Conservation (phyloP, 768 basidiomycete genomes). For the Xerocomellus intermedius region DNA sequence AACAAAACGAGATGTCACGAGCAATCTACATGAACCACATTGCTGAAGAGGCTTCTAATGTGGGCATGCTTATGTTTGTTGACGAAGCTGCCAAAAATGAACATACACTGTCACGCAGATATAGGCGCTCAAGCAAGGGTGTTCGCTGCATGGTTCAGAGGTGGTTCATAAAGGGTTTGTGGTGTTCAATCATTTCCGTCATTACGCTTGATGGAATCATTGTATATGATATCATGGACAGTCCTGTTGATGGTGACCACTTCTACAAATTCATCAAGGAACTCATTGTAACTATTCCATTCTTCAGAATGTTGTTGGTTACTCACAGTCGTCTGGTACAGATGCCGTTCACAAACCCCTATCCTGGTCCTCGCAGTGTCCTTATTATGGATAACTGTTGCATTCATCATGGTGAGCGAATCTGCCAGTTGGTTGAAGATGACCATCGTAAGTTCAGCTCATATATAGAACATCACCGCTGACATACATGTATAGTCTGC, state of each 20-base stretch:
- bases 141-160: background rate
- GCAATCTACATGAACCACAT: slow-evolving; percentile 15
- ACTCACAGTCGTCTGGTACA: background rate
- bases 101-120: background rate
- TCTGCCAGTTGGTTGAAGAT: slow-evolving; percentile 17
- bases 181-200: slow-evolving; percentile 15
- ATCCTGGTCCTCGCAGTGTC: slow-evolving; percentile 8
- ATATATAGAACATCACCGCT: background rate
- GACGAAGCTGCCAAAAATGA: slow-evolving; percentile 21
- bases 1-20: slow-evolving; percentile 9
- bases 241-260: slow-evolving; percentile 3
- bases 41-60: slow-evolving; percentile 7
- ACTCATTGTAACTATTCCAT: background rate
- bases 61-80: slow-evolving; percentile 25
- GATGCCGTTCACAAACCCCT: slow-evolving; percentile 6
- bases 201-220: slow-evolving; percentile 21
- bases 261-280: slow-evolving; percentile 14
- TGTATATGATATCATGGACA: slow-evolving; percentile 15
- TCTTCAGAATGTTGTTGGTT: background rate
- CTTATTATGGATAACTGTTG: slow-evolving; percentile 25
- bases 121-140: background rate
- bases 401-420: slow-evolving; percentile 24
- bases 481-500: background rate
- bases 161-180: background rate
- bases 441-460: slow-evolving; percentile 15